These are phyloP conservation scores for Sarocladium strictum DNA, from an alignment of 2,329 filamentous ascomycete genomes.

Conservation along the genomic window DNA sequence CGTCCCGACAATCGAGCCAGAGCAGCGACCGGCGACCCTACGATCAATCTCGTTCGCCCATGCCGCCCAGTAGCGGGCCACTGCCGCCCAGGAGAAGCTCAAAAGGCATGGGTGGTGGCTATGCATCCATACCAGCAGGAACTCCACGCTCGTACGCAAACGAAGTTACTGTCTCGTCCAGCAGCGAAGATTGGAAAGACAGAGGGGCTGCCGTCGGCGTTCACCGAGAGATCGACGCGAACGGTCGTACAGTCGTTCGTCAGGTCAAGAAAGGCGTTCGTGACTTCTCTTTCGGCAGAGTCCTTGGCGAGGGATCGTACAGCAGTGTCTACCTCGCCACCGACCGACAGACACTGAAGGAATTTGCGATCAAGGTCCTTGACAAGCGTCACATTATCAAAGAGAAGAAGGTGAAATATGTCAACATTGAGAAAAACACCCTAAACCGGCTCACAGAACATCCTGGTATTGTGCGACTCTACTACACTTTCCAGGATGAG, in stretches of 20 bases:
- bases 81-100: conserved; percentile 73
- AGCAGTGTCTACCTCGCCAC: conserved; percentile 91
- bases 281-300: conserved; percentile 88
- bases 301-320: conserved; percentile 94
- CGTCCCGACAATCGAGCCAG: conserved; percentile 63
- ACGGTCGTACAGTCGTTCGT: conserved; percentile 73
- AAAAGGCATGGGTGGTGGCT: conserved; percentile 58
- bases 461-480: conserved; percentile 90
- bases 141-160: conserved; percentile 24
- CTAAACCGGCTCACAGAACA: conserved; percentile 94
- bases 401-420: conserved; percentile 99
- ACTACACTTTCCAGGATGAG: conserved; percentile 98
- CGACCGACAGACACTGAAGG: conserved; percentile 87
- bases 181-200: conserved; percentile 93
- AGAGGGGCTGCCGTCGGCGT: conserved; percentile 82
- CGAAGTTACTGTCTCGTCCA: conserved; percentile 41
- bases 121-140: conserved; percentile 27
- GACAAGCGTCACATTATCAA: conserved; percentile 99
- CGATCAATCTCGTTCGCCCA: conserved; percentile 51
- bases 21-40: conserved; percentile 56
- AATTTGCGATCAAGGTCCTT: conserved; percentile 96
- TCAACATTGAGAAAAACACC: conserved; percentile 99
- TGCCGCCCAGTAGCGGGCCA: conserved; percentile 45
- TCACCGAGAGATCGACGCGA: conserved; percentile 77
- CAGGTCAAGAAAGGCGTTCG: conserved; percentile 95